phyloP scores from a whole-genome alignment of 169 alveolate species.

The Cryptosporidium felis region DNA sequence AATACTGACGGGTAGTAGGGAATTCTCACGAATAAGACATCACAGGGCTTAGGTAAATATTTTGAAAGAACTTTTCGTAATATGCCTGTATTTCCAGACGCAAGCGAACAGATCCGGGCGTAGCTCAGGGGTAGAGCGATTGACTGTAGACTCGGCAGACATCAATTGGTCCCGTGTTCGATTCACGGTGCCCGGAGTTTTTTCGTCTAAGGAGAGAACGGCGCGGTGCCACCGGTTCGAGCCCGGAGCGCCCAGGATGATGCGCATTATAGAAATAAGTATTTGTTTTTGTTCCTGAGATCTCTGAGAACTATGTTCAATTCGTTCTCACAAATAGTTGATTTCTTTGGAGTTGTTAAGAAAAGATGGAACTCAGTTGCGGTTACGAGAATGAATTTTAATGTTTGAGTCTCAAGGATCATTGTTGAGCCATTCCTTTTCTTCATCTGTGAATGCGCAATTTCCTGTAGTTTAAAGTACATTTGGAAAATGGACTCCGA shows the following conservation, averaged over 20 bases:
- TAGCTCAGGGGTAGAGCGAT: conserved; percentile 74
- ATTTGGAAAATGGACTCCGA: conserved; percentile 9
- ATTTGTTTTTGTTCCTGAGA: neutral
- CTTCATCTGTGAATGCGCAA: conserved; percentile 30
- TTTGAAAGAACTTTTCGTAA: too few relatives aligned
- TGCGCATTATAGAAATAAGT: neutral
- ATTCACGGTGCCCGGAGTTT: conserved; percentile 73
- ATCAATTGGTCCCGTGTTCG: conserved; percentile 74
- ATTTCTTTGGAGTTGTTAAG: neutral
- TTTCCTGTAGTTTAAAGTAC: conserved; percentile 16
- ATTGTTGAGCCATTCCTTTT: neutral
- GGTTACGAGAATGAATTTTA: neutral
- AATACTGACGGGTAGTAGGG: too few relatives aligned
- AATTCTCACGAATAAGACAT: too few relatives aligned
- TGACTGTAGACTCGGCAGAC: conserved; percentile 74
- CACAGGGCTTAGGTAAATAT: too few relatives aligned
- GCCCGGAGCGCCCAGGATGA: neutral
- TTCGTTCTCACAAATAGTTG: neutral
- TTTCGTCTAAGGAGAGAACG: neutral
- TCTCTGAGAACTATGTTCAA: neutral
- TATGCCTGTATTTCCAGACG: too few relatives aligned
- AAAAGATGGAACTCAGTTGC: conserved; percentile 21
- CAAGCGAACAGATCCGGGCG: too few relatives aligned
- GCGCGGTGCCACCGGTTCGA: neutral
- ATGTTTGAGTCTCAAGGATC: neutral